Evolutionary conservation across 345 rosid species (phyloP), one percentile per base, ranked within the genome.

Genomic region (Populus pruinosa): DNA sequence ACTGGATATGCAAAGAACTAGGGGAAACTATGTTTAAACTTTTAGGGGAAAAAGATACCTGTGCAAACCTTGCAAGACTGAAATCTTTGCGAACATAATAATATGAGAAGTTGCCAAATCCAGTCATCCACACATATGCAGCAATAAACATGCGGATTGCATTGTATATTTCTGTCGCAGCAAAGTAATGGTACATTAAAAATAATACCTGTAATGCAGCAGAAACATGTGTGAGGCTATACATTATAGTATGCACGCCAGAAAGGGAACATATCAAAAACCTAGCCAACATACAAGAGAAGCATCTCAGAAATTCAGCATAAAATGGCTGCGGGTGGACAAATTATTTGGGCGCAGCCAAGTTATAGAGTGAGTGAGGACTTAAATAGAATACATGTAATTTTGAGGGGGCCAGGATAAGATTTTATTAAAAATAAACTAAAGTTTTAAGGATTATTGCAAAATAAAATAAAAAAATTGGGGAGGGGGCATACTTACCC

Each of bases 71-170:
- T 50, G 89, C 84, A 85, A 92, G 88, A 79, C 99, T 91, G 79
- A 93, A 96, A 88, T 96, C 99, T 85, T 96, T 96, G 79, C 99
- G 99, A 76, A 96, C 82, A 73, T 96, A 96, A 81, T 96, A 96
- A 82, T 93, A 93, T n/a, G 99, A 96, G 85, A 96, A 96, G 81
- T 93, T 93, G 74, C 98, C 99, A 81, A 96, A 96, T 76, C 99
- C 99, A 88, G 99, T 96, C 99, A 96, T 96, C 99, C 99, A 96
- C 77, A 96, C 99, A 88, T 96, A 96, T 62, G 94, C 93, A 53
- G 99, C 99, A 87, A 96, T 96, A 78, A 96, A 96, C 29, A 96
- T 0, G 59, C 99, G 90, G 75, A 96, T 96, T 36, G 99, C 97
- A 88, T 96, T 96, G 73, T 96, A 96, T 77, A 91, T 85, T 88